Conservation (phyloP, 2,329 filamentous ascomycete species). For the Fusarium napiforme region DNA sequence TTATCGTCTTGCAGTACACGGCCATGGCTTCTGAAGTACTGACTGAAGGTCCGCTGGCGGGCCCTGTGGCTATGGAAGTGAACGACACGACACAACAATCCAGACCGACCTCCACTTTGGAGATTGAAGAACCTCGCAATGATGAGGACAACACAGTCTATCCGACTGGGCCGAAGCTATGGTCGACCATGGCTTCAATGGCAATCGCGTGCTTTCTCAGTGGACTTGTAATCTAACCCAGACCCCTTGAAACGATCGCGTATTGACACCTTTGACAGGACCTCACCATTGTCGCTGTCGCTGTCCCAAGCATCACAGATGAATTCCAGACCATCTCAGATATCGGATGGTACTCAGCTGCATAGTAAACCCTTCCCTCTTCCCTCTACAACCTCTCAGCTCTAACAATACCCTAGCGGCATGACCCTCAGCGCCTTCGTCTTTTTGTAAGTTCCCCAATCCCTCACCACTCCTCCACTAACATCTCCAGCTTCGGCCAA, state of each 20-base stretch:
- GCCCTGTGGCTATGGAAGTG: rapidly evolving
- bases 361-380: conserved; percentile 18
- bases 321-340: conserved; percentile 41
- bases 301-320: conserved; percentile 41
- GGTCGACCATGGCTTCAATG: conserved; percentile 42
- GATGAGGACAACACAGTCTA: conserved; percentile 4
- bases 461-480: rapidly evolving
- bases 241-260: rapidly evolving
- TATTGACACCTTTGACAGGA: conserved; percentile 1
- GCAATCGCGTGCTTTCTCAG: conserved; percentile 39
- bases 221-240: conserved; percentile 14
- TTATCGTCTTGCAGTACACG: rapidly evolving
- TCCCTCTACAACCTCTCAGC: rapidly evolving
- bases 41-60: neutral
- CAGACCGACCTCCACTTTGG: neutral
- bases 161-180: conserved; percentile 35
- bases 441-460: conserved; percentile 21
- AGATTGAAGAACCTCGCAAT: conserved; percentile 14
- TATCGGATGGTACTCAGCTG: conserved; percentile 44
- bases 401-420: conserved; percentile 18
- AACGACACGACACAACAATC: neutral
- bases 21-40: conserved; percentile 12
- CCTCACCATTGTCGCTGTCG: conserved; percentile 36
- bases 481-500: conserved; percentile 41
- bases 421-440: conserved; percentile 42